These are phyloP conservation scores for Pelargonium australe DNA, from an alignment of 441 rosid genomes.

Conservation along the genomic window DNA sequence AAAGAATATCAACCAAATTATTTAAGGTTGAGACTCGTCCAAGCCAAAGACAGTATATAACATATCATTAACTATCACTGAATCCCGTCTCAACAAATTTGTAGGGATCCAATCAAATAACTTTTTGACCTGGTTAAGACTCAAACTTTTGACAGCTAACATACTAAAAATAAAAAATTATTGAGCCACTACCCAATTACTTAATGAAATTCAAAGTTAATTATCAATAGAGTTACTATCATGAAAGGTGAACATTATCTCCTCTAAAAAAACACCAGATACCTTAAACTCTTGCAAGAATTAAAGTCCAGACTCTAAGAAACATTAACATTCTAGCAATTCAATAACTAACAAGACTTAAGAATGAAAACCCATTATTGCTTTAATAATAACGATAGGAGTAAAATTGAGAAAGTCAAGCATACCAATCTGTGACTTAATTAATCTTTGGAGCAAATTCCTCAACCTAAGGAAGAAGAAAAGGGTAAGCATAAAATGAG, in stretches of 20 bases:
- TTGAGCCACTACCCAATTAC: background rate
- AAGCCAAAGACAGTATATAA: too few relatives aligned
- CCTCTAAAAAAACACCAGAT: background rate
- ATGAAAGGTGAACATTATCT: background rate
- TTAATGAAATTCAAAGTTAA: background rate
- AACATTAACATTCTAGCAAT: background rate
- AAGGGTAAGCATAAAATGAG: background rate
- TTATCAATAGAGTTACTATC: background rate
- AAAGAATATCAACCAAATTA: background rate
- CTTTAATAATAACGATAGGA: background rate
- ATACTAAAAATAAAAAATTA: background rate
- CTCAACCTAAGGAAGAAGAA: conserved; percentile 32
- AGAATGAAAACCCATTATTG: background rate
- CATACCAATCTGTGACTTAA: conserved; percentile 66
- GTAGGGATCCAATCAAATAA: too few relatives aligned
- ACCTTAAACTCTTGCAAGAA: background rate
- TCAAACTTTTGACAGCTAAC: too few relatives aligned
- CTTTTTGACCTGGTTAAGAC: too few relatives aligned
- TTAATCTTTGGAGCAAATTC: conserved; percentile 62
- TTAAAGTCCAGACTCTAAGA: background rate
- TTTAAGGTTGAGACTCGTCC: too few relatives aligned
- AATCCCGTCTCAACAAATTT: too few relatives aligned
- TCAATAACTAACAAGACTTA: background rate
- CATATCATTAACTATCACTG: too few relatives aligned
- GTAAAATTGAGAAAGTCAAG: background rate